Percentiles rank a stretch among this genome's conserved stretches.
Conservation (phyloP, 768 basidiomycete species). For the Xanthoconium purpureum region DNA sequence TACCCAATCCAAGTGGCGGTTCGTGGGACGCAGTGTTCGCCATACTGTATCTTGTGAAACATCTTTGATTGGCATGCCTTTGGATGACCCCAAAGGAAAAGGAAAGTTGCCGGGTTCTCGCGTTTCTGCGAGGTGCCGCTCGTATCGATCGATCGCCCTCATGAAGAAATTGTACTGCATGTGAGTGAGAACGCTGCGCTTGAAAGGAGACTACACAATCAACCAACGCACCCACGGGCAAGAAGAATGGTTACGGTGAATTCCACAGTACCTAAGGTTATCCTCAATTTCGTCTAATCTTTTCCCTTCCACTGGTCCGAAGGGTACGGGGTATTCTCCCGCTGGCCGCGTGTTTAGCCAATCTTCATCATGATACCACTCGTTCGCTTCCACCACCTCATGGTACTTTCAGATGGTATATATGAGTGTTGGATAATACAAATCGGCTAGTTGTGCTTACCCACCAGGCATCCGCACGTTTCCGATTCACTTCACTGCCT, state of each 20-base stretch:
- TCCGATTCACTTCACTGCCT: slow-evolving; percentile 6
- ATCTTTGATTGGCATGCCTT: slow-evolving; percentile 6
- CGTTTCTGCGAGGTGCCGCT: slow-evolving; percentile 2
- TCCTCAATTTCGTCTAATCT: neutral
- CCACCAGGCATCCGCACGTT: neutral
- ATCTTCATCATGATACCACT: slow-evolving; percentile 17
- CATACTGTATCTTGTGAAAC: slow-evolving; percentile 17
- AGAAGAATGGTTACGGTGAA: neutral
- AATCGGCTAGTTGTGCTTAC: slow-evolving; percentile 5
- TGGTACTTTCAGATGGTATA: slow-evolving; percentile 8
- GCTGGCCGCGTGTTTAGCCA: slow-evolving; percentile 8
- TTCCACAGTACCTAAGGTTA: slow-evolving; percentile 5
- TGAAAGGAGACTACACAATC: neutral
- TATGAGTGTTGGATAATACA: neutral
- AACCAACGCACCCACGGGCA: slow-evolving; percentile 12
- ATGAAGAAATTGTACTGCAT: slow-evolving; percentile 4
- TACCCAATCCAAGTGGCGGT: slow-evolving; percentile 4
- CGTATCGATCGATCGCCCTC: slow-evolving; percentile 9
- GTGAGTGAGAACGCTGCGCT: neutral
- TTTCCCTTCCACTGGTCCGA: neutral
- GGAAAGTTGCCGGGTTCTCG: slow-evolving; percentile 7
- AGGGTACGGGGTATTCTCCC: slow-evolving; percentile 12
- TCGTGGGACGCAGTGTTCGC: slow-evolving; percentile 6
- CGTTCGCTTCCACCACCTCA: slow-evolving; percentile 1
- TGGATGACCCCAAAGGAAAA: neutral